Evolutionary conservation across 2,329 filamentous ascomycete genomes (phyloP), one percentile per base, ranked within the genome.

Genomic region (Arthroderma uncinatum): DNA sequence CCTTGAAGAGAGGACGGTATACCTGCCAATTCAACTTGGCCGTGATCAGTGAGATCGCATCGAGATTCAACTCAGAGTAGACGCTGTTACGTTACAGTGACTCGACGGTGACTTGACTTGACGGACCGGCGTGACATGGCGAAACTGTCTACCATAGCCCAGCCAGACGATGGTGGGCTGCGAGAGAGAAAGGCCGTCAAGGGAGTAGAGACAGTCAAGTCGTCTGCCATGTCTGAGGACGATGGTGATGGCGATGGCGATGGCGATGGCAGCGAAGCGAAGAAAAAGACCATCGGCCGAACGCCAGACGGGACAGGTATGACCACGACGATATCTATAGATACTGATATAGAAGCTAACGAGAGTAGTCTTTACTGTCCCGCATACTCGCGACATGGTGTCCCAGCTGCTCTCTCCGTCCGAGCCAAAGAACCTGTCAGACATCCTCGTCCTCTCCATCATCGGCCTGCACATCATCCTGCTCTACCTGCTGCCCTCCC

Each of bases 381-480:
- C 93, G 52, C 85, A 89, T 61, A 98, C 93, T 57, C 90, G 96
- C 78, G 93, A 98, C 75, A 97, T 98, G 93, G 92, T 98, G 65
- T 95, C 92, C 54, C 93, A 97, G 75, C 81, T 98, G 57, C 83
- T 98, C 65, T 93, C 94, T 66, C 93, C 93, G 54, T 87, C 87
- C 63, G 87, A 97, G 70, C 90, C 93, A 55, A 98, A 98, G 78
- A 97, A 97, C 70, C 71, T 94, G 39, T 93, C 90, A 60, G 93
- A 98, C 72, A 74, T 83, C 58, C 68, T 86, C 59, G 90, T 98
- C 62, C 79, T 98, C 58, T 79, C 79, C 50, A 86, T 96, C 59
- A 79, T 98, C 53, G 86, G 78, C 57, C 73, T 82, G 55, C 87
- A 95, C 67, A 85, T 95, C 63, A 70, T 86, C 54, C 76, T 84